Conservation (phyloP, 192 early-diverging fungal genomes). For the Backusella macrospora region DNA sequence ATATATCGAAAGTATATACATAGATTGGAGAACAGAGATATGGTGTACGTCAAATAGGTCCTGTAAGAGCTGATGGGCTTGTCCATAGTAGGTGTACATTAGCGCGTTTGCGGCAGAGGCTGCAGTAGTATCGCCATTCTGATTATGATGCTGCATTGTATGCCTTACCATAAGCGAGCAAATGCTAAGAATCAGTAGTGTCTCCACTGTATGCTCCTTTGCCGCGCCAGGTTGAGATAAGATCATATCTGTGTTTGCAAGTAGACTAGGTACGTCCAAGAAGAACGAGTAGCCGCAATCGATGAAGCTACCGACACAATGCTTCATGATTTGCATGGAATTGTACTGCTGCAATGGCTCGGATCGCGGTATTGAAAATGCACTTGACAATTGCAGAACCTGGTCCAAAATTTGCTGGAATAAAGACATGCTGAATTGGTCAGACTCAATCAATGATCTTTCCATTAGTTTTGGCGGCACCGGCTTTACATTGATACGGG, state of each 20-base stretch:
- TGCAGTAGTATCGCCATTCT: not conserved
- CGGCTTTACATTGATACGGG: constrained; percentile 30
- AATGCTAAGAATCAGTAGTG: constrained; percentile 29
- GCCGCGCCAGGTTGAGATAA: constrained; percentile 8
- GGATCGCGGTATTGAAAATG: not conserved
- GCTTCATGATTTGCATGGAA: constrained; percentile 28
- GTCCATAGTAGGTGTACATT: constrained; percentile 25
- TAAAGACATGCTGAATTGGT: not conserved
- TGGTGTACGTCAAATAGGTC: constrained; percentile 37
- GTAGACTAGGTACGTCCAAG: constrained; percentile 18
- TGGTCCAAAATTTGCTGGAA: constrained; percentile 5
- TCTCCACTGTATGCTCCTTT: constrained; percentile 18
- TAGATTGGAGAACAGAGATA: constrained; percentile 28
- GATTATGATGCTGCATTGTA: constrained; percentile 23
- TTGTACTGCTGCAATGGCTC: constrained; percentile 27
- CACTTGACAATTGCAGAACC: not conserved
- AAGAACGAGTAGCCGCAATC: constrained; percentile 29
- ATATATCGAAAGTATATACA: constrained; percentile 34
- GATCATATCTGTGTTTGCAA: constrained; percentile 7
- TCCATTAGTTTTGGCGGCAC: constrained; percentile 10
- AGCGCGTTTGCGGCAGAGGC: constrained; percentile 3
- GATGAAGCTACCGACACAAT: constrained; percentile 35
- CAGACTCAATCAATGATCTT: not conserved
- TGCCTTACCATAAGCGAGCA: constrained; percentile 35
- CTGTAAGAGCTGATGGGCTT: constrained; percentile 27